Conservation (phyloP, 768 basidiomycete genomes). For the Tubosaeta sp. region DNA sequence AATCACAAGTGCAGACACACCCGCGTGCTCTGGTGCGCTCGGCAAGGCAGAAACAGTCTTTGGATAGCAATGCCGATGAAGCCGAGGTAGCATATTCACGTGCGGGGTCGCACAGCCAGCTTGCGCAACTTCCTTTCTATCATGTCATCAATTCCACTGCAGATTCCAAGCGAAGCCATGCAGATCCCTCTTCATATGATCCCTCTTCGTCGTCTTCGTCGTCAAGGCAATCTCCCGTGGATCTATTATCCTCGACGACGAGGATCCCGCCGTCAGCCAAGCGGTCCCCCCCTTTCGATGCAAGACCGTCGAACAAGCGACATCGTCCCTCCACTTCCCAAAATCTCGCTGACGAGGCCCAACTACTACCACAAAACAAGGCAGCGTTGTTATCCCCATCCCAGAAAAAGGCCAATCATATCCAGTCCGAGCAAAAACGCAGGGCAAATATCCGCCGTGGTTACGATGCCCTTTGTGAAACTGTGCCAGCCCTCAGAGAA, state of each 20-base stretch:
- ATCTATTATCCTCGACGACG: conserved; percentile 13
- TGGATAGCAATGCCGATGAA: conserved; percentile 6
- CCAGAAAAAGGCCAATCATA: conserved; percentile 92
- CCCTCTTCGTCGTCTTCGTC: conserved; percentile 25
- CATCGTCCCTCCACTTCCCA: conserved; percentile 19
- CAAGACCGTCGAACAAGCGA: conserved; percentile 31
- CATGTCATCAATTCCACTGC: conserved; percentile 8
- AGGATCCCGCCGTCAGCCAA: conserved; percentile 18
- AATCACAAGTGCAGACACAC: conserved; percentile 17
- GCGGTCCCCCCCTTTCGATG: conserved; percentile 25
- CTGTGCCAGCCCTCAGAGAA: conserved; percentile 76
- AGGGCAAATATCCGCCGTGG: conserved; percentile 86
- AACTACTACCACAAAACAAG: conserved; percentile 9
- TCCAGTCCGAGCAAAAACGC: conserved; percentile 91
- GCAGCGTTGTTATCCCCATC: conserved; percentile 61
- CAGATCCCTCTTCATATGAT: conserved; percentile 11
- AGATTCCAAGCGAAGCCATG: conserved; percentile 8
- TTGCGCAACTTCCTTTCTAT: conserved; percentile 13
- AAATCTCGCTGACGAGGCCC: conserved; percentile 10
- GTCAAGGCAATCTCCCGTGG: conserved; percentile 24
- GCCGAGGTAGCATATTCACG: conserved; percentile 4
- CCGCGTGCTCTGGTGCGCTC: conserved; percentile 16
- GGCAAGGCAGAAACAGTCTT: conserved; percentile 14
- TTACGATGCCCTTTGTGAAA: conserved; percentile 83
- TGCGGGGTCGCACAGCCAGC: conserved; percentile 6